Evolutionary conservation across 495 filamentous ascomycete species (phyloP).

Genomic region (Xylaria curta): DNA sequence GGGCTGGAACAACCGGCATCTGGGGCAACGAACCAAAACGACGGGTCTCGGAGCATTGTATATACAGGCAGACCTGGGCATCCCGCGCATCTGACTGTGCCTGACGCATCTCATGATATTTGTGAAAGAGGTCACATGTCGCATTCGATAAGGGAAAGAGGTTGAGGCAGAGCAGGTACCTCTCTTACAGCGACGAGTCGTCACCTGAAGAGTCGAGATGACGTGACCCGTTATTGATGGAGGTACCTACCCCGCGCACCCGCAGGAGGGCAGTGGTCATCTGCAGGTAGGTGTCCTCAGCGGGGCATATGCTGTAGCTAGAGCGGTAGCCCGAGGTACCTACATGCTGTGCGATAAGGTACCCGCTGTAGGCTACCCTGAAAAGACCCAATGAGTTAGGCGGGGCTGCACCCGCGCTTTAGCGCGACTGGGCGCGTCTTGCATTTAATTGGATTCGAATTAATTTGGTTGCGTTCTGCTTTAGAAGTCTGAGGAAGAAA

Average conservation of each 20-base stretch:
- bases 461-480: neutral
- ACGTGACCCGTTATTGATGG: conserved; percentile 14
- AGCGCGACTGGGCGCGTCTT: neutral
- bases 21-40: neutral
- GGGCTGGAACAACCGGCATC: conserved; percentile 8
- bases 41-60: neutral
- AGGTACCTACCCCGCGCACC: conserved; percentile 12
- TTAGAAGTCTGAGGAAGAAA: neutral
- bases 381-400: neutral
- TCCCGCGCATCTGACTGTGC: conserved; percentile 10
- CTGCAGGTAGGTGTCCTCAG: neutral
- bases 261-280: neutral
- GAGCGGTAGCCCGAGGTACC: neutral
- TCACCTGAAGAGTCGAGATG: conserved; percentile 18
- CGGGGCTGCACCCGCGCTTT: neutral
- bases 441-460: conserved; percentile 4
- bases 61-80: neutral
- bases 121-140: conserved; percentile 18
- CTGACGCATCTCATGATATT: conserved; percentile 11
- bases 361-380: conserved; percentile 8
- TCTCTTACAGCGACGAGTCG: neutral
- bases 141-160: neutral
- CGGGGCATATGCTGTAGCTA: conserved; percentile 16
- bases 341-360: neutral
- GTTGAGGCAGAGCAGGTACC: neutral